Evolutionary conservation across 306 rosid genomes (phyloP).

Genomic region (Rubus idaeus): DNA sequence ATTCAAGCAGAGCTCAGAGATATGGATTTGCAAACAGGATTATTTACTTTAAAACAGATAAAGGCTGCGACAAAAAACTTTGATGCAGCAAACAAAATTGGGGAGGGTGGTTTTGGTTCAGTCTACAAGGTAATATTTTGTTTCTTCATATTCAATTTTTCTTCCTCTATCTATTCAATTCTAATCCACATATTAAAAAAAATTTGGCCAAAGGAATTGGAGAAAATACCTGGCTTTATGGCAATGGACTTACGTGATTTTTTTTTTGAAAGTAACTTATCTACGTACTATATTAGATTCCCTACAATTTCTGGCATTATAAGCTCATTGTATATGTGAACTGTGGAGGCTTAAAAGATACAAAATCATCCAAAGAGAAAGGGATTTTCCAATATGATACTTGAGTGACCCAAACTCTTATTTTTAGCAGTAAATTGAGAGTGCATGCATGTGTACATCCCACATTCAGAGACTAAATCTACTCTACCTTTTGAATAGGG

Average conservation of each 20-base stretch:
- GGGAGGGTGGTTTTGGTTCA: conserved; percentile 95
- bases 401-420: neutral
- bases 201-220: too few species aligned
- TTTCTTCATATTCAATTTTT: conserved; percentile 3
- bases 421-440: neutral
- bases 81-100: conserved; percentile 69
- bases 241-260: too few species aligned
- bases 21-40: conserved; percentile 77
- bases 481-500: conserved; percentile 56
- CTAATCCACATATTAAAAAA: neutral
- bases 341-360: neutral
- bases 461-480: neutral
- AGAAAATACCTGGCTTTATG: too few species aligned
- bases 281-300: too few species aligned
- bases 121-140: conserved; percentile 72
- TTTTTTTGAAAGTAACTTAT: too few species aligned
- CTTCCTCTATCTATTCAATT: neutral
- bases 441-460: neutral
- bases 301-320: neutral
- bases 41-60: conserved; percentile 76
- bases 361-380: conserved; percentile 2
- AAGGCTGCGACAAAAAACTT: conserved; percentile 83
- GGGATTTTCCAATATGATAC: neutral
- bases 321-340: conserved; percentile 5
- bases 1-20: conserved; percentile 67